phyloP scores from a whole-genome alignment of 768 basidiomycete species.

The Psilocybe sp. region DNA sequence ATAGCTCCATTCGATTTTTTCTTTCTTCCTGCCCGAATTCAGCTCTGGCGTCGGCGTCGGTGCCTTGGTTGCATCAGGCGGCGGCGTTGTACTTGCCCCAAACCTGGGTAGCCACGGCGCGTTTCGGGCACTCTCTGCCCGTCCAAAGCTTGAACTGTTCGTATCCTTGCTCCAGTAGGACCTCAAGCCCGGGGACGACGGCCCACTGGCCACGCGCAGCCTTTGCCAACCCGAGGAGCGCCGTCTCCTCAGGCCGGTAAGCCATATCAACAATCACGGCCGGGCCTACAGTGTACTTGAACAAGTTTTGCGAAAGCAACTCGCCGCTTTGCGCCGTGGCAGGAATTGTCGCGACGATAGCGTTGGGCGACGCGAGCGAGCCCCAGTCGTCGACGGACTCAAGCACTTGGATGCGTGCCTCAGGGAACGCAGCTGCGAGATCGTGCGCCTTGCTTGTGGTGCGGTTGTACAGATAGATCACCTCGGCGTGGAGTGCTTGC shows the following conservation, averaged over 20 bases:
- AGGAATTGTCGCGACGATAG: slow-evolving; percentile 90
- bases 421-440: slow-evolving; percentile 67
- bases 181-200: slow-evolving; percentile 75
- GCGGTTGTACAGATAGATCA: slow-evolving; percentile 87
- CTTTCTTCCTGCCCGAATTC: too few species aligned
- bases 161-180: slow-evolving; percentile 87
- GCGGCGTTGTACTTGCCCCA: slow-evolving; percentile 22
- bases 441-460: slow-evolving; percentile 71
- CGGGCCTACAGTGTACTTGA: slow-evolving; percentile 45
- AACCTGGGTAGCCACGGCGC: slow-evolving; percentile 17
- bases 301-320: slow-evolving; percentile 54
- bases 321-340: slow-evolving; percentile 51
- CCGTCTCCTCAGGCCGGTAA: slow-evolving; percentile 85
- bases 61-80: neutral
- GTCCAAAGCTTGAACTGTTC: slow-evolving; percentile 86
- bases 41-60: too few species aligned
- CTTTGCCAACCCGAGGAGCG: slow-evolving; percentile 69
- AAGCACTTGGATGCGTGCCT: slow-evolving; percentile 57
- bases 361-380: slow-evolving; percentile 45
- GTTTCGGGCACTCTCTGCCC: slow-evolving; percentile 53
- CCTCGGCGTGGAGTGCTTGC: slow-evolving; percentile 58
- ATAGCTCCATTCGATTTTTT: too few species aligned
- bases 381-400: slow-evolving; percentile 57
- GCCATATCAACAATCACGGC: slow-evolving; percentile 92
- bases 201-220: slow-evolving; percentile 54